Conservation (phyloP, 306 rosid species). For the Adenanthera pavonina region DNA sequence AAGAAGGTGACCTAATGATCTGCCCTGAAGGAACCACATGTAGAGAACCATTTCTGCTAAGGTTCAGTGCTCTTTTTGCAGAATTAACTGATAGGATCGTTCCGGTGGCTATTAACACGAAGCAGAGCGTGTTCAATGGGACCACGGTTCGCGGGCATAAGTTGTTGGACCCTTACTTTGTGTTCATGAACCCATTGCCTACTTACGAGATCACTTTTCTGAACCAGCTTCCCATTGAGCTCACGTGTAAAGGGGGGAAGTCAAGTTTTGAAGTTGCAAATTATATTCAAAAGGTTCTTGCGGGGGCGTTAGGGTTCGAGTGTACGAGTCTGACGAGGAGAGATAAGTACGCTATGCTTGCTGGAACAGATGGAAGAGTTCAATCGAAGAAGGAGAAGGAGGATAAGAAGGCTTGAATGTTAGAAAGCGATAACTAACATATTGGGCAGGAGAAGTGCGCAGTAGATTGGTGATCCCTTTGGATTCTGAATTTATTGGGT, state of each 20-base stretch:
- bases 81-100: constrained; percentile 84
- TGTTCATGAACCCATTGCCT: constrained; percentile 92
- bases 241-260: constrained; percentile 78
- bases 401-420: background rate
- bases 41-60: constrained; percentile 75
- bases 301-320: constrained; percentile 85
- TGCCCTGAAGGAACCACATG: constrained; percentile 97
- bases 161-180: constrained; percentile 83
- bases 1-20: constrained; percentile 89
- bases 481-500: too few species aligned
- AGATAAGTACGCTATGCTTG: constrained; percentile 80
- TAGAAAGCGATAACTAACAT: too few species aligned
- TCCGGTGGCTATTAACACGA: constrained; percentile 88
- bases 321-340: constrained; percentile 91
- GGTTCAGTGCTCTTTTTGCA: constrained; percentile 94
- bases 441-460: too few species aligned
- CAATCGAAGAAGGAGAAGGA: constrained; percentile 49
- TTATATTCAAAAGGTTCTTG: constrained; percentile 83
- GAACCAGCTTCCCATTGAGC: constrained; percentile 75
- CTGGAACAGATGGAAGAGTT: constrained; percentile 90
- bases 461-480: too few species aligned
- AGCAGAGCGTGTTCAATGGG: constrained; percentile 84
- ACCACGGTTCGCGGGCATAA: constrained; percentile 78
- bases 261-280: constrained; percentile 87
- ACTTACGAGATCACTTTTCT: constrained; percentile 83